Conservation (phyloP, 2,329 filamentous ascomycete species). For the Hymenoscyphus repandus region DNA sequence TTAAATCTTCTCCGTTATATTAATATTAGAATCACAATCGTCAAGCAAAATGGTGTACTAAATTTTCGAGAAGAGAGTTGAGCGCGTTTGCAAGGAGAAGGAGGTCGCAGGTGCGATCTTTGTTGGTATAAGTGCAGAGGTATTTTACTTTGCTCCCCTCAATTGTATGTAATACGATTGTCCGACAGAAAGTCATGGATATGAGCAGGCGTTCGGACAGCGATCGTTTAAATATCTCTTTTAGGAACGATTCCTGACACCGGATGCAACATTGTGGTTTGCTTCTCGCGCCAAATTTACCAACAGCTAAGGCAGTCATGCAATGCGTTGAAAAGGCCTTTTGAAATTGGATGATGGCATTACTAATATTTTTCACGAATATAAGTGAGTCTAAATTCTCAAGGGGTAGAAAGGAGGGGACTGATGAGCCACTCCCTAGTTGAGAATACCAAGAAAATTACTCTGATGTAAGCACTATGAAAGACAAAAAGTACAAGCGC, state of each 20-base stretch:
- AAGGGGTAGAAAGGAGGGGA: slow-evolving; percentile 21
- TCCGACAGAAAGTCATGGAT: slow-evolving; percentile 32
- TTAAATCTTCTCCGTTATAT: too few relatives aligned
- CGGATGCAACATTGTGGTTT: slow-evolving; percentile 57
- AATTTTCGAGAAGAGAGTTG: slow-evolving; percentile 18
- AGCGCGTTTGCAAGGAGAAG: slow-evolving; percentile 14
- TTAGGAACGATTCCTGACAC: slow-evolving; percentile 48
- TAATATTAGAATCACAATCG: too few relatives aligned
- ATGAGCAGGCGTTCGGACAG: slow-evolving; percentile 33
- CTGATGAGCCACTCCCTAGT: slow-evolving; percentile 17
- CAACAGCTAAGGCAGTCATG: slow-evolving; percentile 46
- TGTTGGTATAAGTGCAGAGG: slow-evolving; percentile 16
- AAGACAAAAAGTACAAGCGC: neutral
- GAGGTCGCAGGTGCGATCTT: slow-evolving; percentile 21
- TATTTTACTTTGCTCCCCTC: slow-evolving; percentile 5
- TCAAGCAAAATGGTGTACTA: slow-evolving; percentile 11
- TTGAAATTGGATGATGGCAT: slow-evolving; percentile 43
- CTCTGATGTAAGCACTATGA: slow-evolving; percentile 21
- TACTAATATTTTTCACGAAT: slow-evolving; percentile 21
- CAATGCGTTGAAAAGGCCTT: slow-evolving; percentile 49
- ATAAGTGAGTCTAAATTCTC: slow-evolving; percentile 25
- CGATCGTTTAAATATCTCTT: slow-evolving; percentile 45
- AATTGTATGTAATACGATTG: neutral
- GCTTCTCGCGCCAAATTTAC: slow-evolving; percentile 55
- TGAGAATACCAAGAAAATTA: slow-evolving; percentile 23